Evolutionary conservation across 768 basidiomycete genomes (phyloP).

Genomic region (Zangia roseola): DNA sequence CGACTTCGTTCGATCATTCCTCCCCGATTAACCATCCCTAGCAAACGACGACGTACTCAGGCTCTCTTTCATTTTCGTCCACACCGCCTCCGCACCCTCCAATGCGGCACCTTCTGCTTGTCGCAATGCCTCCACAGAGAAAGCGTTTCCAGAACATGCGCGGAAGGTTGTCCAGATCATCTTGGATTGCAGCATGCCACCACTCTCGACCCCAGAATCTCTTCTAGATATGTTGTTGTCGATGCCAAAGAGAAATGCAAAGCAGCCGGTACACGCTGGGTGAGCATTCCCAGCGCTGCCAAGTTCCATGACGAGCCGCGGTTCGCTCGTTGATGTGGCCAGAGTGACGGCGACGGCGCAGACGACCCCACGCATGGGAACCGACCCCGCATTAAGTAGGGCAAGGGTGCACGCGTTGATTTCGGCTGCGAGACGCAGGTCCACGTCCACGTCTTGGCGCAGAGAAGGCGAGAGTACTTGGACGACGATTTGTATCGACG

Average conservation of each 20-base stretch:
- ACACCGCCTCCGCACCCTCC: conserved; percentile 46
- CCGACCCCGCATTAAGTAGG: conserved; percentile 63
- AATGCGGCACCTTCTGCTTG: conserved; percentile 50
- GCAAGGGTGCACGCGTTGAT: conserved; percentile 73
- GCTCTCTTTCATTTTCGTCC: conserved; percentile 46
- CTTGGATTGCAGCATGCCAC: conserved; percentile 23
- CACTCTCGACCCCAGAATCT: neutral
- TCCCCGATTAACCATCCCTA: conserved; percentile 35
- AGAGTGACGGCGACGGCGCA: conserved; percentile 63
- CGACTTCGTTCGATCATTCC: too few species aligned
- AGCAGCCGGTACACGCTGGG: conserved; percentile 53
- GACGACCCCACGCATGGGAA: conserved; percentile 74
- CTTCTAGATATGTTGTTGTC: neutral
- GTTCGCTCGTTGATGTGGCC: conserved; percentile 6
- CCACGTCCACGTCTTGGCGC: conserved; percentile 11
- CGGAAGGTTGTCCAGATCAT: conserved; percentile 26
- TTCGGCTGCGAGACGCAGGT: conserved; percentile 56
- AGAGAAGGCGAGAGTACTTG: conserved; percentile 47
- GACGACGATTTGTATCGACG: conserved; percentile 74
- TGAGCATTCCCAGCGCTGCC: conserved; percentile 27
- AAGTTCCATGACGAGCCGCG: conserved; percentile 51
- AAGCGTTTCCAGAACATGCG: conserved; percentile 21
- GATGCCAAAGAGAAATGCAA: conserved; percentile 60
- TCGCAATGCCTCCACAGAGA: conserved; percentile 42
- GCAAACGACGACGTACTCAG: conserved; percentile 23